Percentiles rank a stretch among this genome's conserved stretches.
Evolutionary conservation across 306 rosid species (phyloP).

Genomic region (Castanea mollissima): DNA sequence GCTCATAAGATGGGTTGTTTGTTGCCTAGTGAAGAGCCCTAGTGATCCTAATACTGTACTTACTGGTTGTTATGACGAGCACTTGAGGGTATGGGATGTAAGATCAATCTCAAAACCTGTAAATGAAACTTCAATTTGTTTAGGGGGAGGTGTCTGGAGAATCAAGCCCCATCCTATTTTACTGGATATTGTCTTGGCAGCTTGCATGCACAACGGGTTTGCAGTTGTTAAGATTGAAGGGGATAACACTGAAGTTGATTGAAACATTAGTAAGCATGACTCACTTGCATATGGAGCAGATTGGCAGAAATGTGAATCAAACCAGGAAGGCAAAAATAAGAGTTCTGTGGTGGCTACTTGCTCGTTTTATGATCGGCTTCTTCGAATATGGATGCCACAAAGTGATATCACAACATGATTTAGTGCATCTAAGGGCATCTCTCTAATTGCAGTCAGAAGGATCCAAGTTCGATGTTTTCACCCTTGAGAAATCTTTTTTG

Average conservation of each 20-base stretch:
- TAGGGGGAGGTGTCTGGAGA: slow-evolving; percentile 97
- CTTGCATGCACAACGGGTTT: slow-evolving; percentile 98
- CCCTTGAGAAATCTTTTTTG: slow-evolving; percentile 8
- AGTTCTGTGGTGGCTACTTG: slow-evolving; percentile 71
- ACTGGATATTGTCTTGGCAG: slow-evolving; percentile 62
- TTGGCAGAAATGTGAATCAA: slow-evolving; percentile 62
- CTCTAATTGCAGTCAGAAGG: not conserved
- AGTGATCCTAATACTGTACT: slow-evolving; percentile 52
- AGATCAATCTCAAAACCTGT: slow-evolving; percentile 75
- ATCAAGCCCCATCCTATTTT: slow-evolving; percentile 74
- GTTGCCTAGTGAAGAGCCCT: slow-evolving; percentile 71
- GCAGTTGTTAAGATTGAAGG: slow-evolving; percentile 56
- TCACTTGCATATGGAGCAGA: slow-evolving; percentile 95
- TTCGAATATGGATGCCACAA: slow-evolving; percentile 67
- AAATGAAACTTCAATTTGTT: slow-evolving; percentile 54
- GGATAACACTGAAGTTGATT: slow-evolving; percentile 51
- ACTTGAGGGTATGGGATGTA: slow-evolving; percentile 77
- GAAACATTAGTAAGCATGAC: slow-evolving; percentile 67
- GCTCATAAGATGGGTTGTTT: slow-evolving; percentile 82
- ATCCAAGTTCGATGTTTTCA: slow-evolving; percentile 6
- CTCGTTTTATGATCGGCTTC: slow-evolving; percentile 81
- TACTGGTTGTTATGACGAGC: slow-evolving; percentile 84
- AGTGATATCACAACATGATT: slow-evolving; percentile 29
- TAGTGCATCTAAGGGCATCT: not conserved
- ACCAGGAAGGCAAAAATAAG: slow-evolving; percentile 27